Percentiles rank a stretch among this genome's conserved stretches.
Conservation (phyloP, 2,329 filamentous ascomycete genomes). For the Aspergillus pseudoviridinutans region DNA sequence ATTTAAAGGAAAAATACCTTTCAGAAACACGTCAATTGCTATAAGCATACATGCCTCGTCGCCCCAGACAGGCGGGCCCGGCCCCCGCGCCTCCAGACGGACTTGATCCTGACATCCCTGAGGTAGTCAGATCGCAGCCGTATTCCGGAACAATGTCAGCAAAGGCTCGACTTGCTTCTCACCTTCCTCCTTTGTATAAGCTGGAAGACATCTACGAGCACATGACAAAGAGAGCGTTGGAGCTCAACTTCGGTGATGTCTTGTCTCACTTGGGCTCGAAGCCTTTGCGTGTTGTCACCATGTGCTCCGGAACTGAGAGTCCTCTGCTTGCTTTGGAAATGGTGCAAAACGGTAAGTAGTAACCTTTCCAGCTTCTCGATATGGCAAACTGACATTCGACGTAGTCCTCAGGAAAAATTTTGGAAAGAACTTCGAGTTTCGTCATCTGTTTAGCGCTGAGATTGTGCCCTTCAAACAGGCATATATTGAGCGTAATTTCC, state of each 20-base stretch:
- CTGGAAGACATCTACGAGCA: slow-evolving; percentile 28
- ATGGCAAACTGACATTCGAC: background rate
- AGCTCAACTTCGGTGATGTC: slow-evolving; percentile 43
- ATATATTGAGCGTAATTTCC: slow-evolving; percentile 60
- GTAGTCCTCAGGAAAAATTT: slow-evolving; percentile 32
- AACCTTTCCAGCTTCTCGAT: too few relatives aligned
- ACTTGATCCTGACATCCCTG: slow-evolving; percentile 16
- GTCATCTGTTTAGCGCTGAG: slow-evolving; percentile 61
- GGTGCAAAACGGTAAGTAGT: slow-evolving; percentile 45
- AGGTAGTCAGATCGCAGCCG: slow-evolving; percentile 15
- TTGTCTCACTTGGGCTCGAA: slow-evolving; percentile 29
- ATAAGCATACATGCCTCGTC: slow-evolving; percentile 1
- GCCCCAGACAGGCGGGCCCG: background rate
- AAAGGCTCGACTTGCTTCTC: slow-evolving; percentile 14
- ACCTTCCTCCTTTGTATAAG: slow-evolving; percentile 23
- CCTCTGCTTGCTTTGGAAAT: slow-evolving; percentile 64
- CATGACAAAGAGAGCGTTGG: slow-evolving; percentile 21
- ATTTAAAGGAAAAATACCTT: background rate
- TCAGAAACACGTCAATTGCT: background rate
- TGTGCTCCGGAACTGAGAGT: slow-evolving; percentile 76
- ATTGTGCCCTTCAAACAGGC: slow-evolving; percentile 62
- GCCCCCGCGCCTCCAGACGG: background rate
- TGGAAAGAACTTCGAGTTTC: slow-evolving; percentile 39
- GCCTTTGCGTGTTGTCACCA: slow-evolving; percentile 59
- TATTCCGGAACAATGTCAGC: slow-evolving; percentile 6